Conservation (phyloP, 2,329 filamentous ascomycete genomes). For the Aspergillus phoenicis region DNA sequence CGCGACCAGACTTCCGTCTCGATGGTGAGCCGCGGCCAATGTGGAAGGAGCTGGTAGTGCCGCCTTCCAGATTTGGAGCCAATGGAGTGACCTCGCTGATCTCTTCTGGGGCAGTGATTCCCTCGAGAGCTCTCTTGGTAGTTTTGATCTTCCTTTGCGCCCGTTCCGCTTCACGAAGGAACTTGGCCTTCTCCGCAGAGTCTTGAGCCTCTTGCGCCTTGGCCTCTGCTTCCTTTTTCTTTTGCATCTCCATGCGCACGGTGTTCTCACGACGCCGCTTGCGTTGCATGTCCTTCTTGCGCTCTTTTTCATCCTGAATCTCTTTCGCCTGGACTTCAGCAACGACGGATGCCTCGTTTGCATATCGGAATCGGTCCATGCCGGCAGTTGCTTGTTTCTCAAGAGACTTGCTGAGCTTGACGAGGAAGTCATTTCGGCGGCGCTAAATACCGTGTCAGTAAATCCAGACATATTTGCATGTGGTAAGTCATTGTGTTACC, state of each 20-base stretch:
- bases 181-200: conserved; percentile 77
- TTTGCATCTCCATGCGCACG: conserved; percentile 82
- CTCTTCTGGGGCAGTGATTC: conserved; percentile 74
- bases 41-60: conserved; percentile 82
- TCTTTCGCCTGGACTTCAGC: conserved; percentile 88
- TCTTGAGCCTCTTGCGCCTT: conserved; percentile 78
- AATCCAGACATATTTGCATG: neutral
- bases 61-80: conserved; percentile 80
- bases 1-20: conserved; percentile 58
- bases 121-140: conserved; percentile 83
- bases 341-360: conserved; percentile 78
- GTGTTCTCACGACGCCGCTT: conserved; percentile 95
- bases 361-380: conserved; percentile 73
- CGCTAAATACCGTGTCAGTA: conserved; percentile 51
- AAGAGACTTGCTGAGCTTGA: conserved; percentile 62
- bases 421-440: conserved; percentile 58
- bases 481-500: conserved; percentile 46
- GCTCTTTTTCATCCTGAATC: conserved; percentile 92
- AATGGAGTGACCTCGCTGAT: conserved; percentile 70
- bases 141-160: conserved; percentile 91
- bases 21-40: conserved; percentile 59
- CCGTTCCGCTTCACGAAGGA: conserved; percentile 82
- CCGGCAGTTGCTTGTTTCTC: conserved; percentile 69
- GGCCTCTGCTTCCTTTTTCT: conserved; percentile 76
- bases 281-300: conserved; percentile 99